Evolutionary conservation across 2,329 filamentous ascomycete species (phyloP).

Genomic region (Cladosporium sp.): DNA sequence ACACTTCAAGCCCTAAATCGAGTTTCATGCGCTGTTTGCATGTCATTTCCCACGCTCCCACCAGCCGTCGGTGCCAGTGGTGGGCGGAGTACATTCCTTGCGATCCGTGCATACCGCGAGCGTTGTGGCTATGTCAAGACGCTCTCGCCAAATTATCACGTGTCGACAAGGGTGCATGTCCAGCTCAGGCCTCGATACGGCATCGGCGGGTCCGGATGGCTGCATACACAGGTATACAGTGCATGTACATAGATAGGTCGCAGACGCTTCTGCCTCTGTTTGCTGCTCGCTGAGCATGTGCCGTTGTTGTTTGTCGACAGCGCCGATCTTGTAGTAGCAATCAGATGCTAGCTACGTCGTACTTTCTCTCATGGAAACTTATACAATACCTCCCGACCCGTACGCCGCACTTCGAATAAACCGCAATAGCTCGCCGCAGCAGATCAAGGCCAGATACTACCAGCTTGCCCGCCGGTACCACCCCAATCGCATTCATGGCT

Average conservation of each 20-base stretch:
- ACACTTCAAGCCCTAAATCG: too few relatives aligned
- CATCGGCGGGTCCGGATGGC: constrained; percentile 12
- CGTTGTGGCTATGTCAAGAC: constrained; percentile 12
- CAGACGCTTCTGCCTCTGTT: background rate
- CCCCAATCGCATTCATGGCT: constrained; percentile 45
- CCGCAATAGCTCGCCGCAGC: constrained; percentile 64
- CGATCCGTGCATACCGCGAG: constrained; percentile 2
- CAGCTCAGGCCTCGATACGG: constrained; percentile 12
- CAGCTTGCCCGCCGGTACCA: constrained; percentile 85
- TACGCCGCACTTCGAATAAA: constrained; percentile 75
- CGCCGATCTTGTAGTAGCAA: background rate
- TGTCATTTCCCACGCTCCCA: too few relatives aligned
- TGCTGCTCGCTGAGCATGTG: constrained; percentile 3
- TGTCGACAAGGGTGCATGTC: constrained; percentile 5
- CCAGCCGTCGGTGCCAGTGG: background rate
- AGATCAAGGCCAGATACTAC: constrained; percentile 86
- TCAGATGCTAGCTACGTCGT: background rate
- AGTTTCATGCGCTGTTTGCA: too few relatives aligned
- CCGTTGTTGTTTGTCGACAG: constrained; percentile 5
- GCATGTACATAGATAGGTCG: constrained; percentile 1
- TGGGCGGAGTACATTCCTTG: constrained; percentile 12
- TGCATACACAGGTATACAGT: constrained; percentile 8
- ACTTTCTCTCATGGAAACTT: constrained; percentile 9
- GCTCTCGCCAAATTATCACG: constrained; percentile 4
- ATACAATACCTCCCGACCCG: constrained; percentile 57